These are phyloP conservation scores for Conidiobolus incongruus DNA, from an alignment of 371 early-diverging fungal species.

Conservation along the genomic window DNA sequence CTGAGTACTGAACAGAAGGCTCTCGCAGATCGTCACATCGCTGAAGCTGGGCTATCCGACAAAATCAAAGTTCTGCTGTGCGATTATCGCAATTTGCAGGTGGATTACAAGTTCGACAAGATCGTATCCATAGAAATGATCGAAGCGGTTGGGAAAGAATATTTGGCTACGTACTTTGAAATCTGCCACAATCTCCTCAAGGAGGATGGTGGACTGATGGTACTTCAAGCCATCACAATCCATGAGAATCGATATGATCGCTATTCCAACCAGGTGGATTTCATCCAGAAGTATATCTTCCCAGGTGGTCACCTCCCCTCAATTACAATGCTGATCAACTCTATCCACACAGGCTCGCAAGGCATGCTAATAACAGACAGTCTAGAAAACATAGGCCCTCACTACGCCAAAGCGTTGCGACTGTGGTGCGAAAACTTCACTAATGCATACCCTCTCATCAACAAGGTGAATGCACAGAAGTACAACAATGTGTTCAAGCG, in stretches of 20 bases:
- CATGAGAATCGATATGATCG: conserved; percentile 29
- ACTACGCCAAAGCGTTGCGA: conserved; percentile 37
- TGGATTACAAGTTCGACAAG: conserved; percentile 21
- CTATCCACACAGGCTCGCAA: conserved; percentile 18
- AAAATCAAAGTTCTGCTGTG: conserved; percentile 22
- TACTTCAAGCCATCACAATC: conserved; percentile 29
- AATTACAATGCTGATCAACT: conserved; percentile 21
- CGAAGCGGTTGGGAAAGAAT: conserved; percentile 44
- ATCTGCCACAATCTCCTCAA: conserved; percentile 23
- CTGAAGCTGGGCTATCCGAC: conserved; percentile 17
- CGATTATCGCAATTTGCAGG: conserved; percentile 36
- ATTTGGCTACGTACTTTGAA: conserved; percentile 29
- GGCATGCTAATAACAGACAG: conserved; percentile 26
- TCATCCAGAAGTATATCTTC: conserved; percentile 47
- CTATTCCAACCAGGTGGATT: conserved; percentile 26
- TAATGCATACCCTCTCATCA: background rate
- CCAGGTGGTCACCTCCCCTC: conserved; percentile 42
- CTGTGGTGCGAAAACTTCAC: conserved; percentile 31
- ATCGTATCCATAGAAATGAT: conserved; percentile 48
- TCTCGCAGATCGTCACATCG: conserved; percentile 29
- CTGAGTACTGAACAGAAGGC: conserved; percentile 32
- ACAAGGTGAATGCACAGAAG: background rate
- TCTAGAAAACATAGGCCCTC: conserved; percentile 29
- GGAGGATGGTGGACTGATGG: conserved; percentile 20
- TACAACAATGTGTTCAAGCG: conserved; percentile 22